Conservation (phyloP, 371 early-diverging fungal genomes). For the Zopfochytrium polystomum region DNA sequence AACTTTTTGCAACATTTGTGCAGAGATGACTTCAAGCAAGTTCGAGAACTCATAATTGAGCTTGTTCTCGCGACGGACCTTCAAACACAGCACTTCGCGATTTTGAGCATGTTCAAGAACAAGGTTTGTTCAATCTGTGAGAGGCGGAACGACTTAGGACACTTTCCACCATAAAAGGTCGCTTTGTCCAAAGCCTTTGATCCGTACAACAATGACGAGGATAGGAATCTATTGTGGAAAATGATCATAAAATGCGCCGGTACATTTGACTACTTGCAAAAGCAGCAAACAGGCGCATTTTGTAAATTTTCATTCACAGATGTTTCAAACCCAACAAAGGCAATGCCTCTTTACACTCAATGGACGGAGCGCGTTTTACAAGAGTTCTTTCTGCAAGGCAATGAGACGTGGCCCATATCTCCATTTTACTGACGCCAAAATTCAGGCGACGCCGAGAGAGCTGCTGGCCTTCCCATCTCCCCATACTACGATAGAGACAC, state of each 20-base stretch:
- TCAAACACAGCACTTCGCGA: constrained; percentile 50
- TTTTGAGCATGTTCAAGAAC: constrained; percentile 47
- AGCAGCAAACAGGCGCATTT: not conserved
- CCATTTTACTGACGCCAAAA: not conserved
- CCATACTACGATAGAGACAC: constrained; percentile 48
- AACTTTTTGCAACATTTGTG: constrained; percentile 46
- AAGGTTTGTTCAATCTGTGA: constrained; percentile 29
- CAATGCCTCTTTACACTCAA: constrained; percentile 37
- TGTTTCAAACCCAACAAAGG: constrained; percentile 53
- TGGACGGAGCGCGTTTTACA: constrained; percentile 45
- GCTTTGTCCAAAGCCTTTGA: constrained; percentile 33
- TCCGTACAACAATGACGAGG: constrained; percentile 40
- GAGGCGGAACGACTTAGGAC: not conserved
- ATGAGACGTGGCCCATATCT: not conserved
- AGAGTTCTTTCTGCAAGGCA: constrained; percentile 51
- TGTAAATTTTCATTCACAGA: constrained; percentile 23
- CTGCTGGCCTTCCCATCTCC: constrained; percentile 40
- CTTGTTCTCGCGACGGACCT: constrained; percentile 52
- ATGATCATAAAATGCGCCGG: constrained; percentile 51
- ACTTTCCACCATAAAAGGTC: constrained; percentile 16
- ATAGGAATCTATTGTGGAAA: constrained; percentile 43
- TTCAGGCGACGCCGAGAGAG: constrained; percentile 43
- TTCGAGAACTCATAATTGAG: constrained; percentile 49
- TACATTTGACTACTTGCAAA: not conserved
- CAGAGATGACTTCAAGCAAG: constrained; percentile 31